Evolutionary conservation across 192 early-diverging fungal genomes (phyloP).

Genomic region (Umbelopsis sp.): DNA sequence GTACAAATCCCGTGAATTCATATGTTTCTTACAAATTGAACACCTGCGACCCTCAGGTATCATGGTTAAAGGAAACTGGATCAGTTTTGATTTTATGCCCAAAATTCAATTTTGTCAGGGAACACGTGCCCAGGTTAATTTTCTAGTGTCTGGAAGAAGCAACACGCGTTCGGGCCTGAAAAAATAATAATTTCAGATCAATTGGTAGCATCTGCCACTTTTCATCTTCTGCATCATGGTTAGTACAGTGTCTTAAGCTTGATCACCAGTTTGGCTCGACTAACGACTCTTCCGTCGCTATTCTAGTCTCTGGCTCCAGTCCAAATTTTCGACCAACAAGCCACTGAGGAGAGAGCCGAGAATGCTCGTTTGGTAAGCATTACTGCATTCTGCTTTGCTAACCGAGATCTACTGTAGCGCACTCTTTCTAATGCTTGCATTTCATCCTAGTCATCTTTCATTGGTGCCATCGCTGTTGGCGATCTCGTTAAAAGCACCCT

Average conservation of each 20-base stretch:
- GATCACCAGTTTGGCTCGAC: background rate
- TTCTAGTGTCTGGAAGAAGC: background rate
- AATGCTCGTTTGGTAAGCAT: constrained; percentile 91
- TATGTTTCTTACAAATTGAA: too few relatives aligned
- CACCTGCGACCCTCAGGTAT: too few relatives aligned
- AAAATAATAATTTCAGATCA: constrained; percentile 21
- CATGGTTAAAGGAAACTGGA: too few relatives aligned
- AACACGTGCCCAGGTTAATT: constrained; percentile 12
- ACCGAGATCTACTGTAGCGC: background rate
- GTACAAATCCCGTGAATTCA: too few relatives aligned
- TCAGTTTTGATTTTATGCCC: too few relatives aligned
- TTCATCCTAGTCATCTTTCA: constrained; percentile 78
- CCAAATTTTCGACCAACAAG: constrained; percentile 94
- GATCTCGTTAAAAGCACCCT: constrained; percentile 98
- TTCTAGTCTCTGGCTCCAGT: constrained; percentile 72
- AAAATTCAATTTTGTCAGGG: constrained; percentile 1
- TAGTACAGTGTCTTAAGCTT: background rate
- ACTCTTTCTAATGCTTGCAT: background rate
- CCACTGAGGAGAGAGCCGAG: constrained; percentile 95
- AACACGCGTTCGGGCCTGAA: constrained; percentile 22
- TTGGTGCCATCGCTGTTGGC: constrained; percentile 98
- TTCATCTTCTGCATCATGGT: constrained; percentile 23
- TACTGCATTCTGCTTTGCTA: constrained; percentile 1
- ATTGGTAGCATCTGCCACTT: constrained; percentile 10
- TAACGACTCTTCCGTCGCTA: background rate